Percentiles rank a stretch among this genome's conserved stretches.
Conservation (phyloP, 2,329 filamentous ascomycete species). For the Sclerotinia subarctica region DNA sequence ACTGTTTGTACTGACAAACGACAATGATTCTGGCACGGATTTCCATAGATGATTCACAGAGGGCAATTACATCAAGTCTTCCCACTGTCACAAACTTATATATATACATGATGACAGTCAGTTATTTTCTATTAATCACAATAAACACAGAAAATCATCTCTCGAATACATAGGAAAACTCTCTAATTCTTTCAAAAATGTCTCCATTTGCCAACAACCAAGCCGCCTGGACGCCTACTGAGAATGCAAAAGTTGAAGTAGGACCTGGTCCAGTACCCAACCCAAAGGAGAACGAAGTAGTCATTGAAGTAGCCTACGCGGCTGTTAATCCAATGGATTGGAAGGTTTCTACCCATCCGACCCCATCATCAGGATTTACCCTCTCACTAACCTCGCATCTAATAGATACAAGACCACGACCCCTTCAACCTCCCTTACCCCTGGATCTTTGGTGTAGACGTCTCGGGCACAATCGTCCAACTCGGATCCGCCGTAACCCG, state of each 20-base stretch:
- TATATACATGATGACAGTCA: background rate
- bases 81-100: background rate
- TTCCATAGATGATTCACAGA: background rate
- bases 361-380: slow-evolving; percentile 17
- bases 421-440: slow-evolving; percentile 25
- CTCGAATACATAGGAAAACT: background rate
- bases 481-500: slow-evolving; percentile 46
- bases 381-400: background rate
- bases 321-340: slow-evolving; percentile 43
- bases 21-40: background rate
- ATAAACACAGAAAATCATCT: background rate
- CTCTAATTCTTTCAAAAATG: slow-evolving; percentile 5
- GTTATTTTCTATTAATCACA: background rate
- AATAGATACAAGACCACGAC: slow-evolving; percentile 27
- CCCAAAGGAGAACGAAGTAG: slow-evolving; percentile 36
- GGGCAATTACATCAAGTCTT: no score
- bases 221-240: slow-evolving; percentile 33
- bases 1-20: background rate
- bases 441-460: slow-evolving; percentile 33
- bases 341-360: slow-evolving; percentile 28
- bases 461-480: slow-evolving; percentile 36
- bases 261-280: slow-evolving; percentile 39
- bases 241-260: slow-evolving; percentile 39
- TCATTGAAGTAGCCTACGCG: slow-evolving; percentile 40
- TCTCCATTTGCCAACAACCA: slow-evolving; percentile 23